A percentile compares a stretch with the other conserved stretches of the same genome.
Conservation (phyloP, 2,329 filamentous ascomycete genomes). For the Herpomyces periplanetae region DNA sequence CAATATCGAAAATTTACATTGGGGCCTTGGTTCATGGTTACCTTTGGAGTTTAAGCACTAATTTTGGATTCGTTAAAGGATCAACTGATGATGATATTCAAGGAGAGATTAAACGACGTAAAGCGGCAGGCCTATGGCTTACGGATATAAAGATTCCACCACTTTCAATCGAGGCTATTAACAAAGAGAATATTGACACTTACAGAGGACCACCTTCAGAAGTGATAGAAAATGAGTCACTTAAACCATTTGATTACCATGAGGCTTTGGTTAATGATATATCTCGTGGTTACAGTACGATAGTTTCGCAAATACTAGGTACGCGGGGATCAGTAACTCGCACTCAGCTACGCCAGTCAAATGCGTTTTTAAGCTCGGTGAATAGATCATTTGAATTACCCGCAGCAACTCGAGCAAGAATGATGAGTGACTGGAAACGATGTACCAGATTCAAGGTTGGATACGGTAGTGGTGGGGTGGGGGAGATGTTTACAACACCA, state of each 20-base stretch:
- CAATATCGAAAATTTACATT: conserved; percentile 31
- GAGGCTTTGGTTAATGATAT: conserved; percentile 31
- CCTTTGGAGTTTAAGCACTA: conserved; percentile 36
- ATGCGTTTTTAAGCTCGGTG: no score
- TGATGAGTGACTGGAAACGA: no score
- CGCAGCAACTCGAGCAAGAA: no score
- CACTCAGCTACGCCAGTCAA: no score
- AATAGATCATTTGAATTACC: no score
- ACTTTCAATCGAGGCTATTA: conserved; percentile 19
- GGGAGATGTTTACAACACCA: no score
- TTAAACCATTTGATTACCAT: conserved; percentile 36
- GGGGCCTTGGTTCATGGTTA: conserved; percentile 64
- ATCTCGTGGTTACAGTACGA: conserved; percentile 25
- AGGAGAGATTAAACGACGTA: conserved; percentile 32
- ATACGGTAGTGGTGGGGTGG: no score
- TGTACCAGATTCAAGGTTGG: no score
- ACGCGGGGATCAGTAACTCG: no score
- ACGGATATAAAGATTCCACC: conserved; percentile 30
- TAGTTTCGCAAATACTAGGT: no score
- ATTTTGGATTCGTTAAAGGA: conserved; percentile 32
- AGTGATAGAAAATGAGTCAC: conserved; percentile 18
- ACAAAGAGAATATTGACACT: conserved; percentile 10
- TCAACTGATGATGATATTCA: conserved; percentile 27
- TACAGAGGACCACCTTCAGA: conserved; percentile 9
- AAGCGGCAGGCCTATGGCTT: conserved; percentile 37